Evolutionary conservation across 106 monocot species (phyloP).

Genomic region (Hemerocallis citrina): DNA sequence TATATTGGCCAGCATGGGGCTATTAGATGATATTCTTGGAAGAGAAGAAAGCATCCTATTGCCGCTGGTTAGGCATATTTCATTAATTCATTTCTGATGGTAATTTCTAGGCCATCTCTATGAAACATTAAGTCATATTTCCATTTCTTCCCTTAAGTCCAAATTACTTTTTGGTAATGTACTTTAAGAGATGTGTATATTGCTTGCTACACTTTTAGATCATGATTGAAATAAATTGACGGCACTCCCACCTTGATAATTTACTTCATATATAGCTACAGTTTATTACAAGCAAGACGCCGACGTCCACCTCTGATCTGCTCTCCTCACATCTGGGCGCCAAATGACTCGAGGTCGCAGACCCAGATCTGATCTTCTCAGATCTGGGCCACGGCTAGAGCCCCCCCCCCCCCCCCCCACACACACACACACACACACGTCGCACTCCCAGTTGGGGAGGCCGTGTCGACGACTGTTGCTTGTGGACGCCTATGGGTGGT

Average conservation of each 20-base stretch:
- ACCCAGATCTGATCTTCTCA: too few species aligned
- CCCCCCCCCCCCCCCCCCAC: too few species aligned
- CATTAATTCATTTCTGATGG: constrained; percentile 95
- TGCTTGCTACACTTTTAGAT: neutral
- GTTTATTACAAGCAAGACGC: too few species aligned
- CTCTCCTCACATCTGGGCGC: too few species aligned
- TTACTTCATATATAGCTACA: neutral
- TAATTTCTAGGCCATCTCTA: constrained; percentile 11
- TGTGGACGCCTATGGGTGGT: too few species aligned
- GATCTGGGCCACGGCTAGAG: too few species aligned
- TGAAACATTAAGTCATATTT: neutral
- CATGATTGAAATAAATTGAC: neutral
- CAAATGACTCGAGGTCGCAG: too few species aligned
- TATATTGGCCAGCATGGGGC: constrained; percentile 88
- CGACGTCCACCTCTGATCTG: too few species aligned
- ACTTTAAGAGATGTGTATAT: neutral
- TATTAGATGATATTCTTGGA: constrained; percentile 76
- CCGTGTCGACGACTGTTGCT: too few species aligned
- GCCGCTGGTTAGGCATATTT: constrained; percentile 96
- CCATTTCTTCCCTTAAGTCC: neutral
- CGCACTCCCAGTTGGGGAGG: too few species aligned
- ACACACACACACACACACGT: too few species aligned
- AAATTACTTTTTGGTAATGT: neutral
- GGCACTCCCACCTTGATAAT: neutral
- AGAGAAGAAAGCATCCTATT: constrained; percentile 60